These are phyloP conservation scores for Elsinoe perseae DNA, from an alignment of 2,329 filamentous ascomycete species.

Conservation along the genomic window DNA sequence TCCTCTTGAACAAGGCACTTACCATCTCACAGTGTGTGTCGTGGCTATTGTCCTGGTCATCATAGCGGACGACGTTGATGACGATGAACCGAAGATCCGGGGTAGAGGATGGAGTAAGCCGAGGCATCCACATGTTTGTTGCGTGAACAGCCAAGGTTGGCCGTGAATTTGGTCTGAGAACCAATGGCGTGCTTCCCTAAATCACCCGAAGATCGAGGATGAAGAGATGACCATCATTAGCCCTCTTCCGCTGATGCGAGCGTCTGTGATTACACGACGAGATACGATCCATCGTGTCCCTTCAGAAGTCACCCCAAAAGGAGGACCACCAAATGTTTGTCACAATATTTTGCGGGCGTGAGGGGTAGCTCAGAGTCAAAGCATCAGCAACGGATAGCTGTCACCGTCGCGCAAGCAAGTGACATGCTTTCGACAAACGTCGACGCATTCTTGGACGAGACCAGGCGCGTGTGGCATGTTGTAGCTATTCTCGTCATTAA, in stretches of 20 bases:
- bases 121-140: slow-evolving; percentile 1
- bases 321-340: background rate
- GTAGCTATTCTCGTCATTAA: slow-evolving; percentile 3
- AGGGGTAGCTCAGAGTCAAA: background rate
- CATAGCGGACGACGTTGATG: background rate
- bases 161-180: background rate
- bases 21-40: background rate
- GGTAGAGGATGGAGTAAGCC: slow-evolving; percentile 5
- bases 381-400: slow-evolving; percentile 2
- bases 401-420: background rate
- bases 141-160: slow-evolving; percentile 4
- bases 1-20: background rate
- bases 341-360: background rate
- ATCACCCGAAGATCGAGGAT: slow-evolving; percentile 10
- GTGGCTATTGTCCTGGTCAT: background rate
- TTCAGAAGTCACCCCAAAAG: background rate
- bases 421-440: slow-evolving; percentile 3
- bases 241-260: slow-evolving; percentile 5
- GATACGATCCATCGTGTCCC: slow-evolving; percentile 1
- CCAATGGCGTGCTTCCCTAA: slow-evolving; percentile 13
- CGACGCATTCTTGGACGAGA: background rate
- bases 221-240: background rate
- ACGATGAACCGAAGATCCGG: slow-evolving; percentile 11
- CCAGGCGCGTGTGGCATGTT: background rate
- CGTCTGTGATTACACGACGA: background rate